Evolutionary conservation across 192 early-diverging fungal genomes (phyloP).

Genomic region (Kickxella alabastrina): DNA sequence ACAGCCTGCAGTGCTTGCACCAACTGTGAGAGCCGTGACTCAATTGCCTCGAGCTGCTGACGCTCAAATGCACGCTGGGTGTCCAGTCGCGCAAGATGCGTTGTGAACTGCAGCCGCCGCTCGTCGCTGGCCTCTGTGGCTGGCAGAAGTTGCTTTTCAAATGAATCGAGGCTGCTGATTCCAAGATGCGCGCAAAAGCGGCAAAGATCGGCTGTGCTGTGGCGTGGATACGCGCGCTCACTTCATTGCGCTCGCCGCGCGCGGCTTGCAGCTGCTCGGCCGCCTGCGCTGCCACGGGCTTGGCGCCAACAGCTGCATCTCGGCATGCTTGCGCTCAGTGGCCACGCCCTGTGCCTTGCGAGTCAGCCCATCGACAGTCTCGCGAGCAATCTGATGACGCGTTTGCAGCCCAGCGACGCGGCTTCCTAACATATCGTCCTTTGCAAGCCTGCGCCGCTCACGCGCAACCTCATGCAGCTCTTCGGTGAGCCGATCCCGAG

Average conservation of each 20-base stretch:
- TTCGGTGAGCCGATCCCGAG: constrained; percentile 63
- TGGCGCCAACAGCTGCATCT: constrained; percentile 24
- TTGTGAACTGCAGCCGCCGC: constrained; percentile 69
- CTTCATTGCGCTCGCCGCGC: constrained; percentile 33
- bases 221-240: constrained; percentile 49
- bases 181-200: constrained; percentile 71
- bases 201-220: constrained; percentile 72
- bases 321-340: constrained; percentile 57
- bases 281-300: constrained; percentile 18
- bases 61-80: constrained; percentile 79
- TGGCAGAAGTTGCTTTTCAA: constrained; percentile 71
- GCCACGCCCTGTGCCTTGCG: constrained; percentile 60
- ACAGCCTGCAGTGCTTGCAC: constrained; percentile 49
- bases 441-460: constrained; percentile 62
- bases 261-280: constrained; percentile 48
- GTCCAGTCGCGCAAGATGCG: constrained; percentile 71
- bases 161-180: constrained; percentile 78
- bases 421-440: constrained; percentile 58
- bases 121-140: constrained; percentile 70
- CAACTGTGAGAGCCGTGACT: constrained; percentile 59
- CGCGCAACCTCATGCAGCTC: constrained; percentile 72
- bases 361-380: constrained; percentile 53
- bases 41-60: constrained; percentile 61
- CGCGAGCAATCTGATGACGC: constrained; percentile 55
- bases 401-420: constrained; percentile 61